Conservation (phyloP, 2,329 filamentous ascomycete genomes). For the Botrytis aclada region DNA sequence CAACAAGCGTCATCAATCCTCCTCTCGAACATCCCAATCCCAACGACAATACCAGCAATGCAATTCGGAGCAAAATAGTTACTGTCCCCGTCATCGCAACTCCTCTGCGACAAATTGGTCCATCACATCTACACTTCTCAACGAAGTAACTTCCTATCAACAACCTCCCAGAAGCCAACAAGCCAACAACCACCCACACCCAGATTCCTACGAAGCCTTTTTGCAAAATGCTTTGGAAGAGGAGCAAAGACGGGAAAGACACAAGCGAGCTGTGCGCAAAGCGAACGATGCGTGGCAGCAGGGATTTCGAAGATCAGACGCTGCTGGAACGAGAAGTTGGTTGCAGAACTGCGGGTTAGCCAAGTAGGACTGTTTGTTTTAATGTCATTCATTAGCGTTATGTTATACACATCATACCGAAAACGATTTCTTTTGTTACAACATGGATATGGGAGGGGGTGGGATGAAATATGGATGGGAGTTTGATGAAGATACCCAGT, state of each 20-base stretch:
- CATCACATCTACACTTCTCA: not conserved
- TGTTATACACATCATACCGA: not conserved
- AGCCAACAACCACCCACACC: not conserved
- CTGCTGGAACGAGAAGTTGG: conserved; percentile 7
- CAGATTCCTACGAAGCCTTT: conserved; percentile 16
- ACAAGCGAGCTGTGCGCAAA: not conserved
- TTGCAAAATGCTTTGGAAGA: not conserved
- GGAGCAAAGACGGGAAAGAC: conserved; percentile 7
- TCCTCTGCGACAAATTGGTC: conserved; percentile 1
- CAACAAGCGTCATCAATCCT: not conserved
- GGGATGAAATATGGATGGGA: not conserved
- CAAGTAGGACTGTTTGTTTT: conserved; percentile 13
- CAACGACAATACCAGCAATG: not conserved
- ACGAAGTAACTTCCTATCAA: not conserved
- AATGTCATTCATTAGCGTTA: not conserved
- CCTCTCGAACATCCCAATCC: not conserved
- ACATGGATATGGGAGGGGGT: not conserved
- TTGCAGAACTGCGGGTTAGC: conserved; percentile 13
- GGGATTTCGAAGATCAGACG: conserved; percentile 4
- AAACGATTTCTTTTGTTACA: conserved; percentile 1
- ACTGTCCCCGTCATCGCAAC: not conserved
- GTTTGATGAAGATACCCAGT: not conserved
- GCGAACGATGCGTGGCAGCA: conserved; percentile 9
- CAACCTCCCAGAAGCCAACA: not conserved
- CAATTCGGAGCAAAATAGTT: not conserved